These are phyloP conservation scores for Tetracladium marchalianum DNA, from an alignment of 495 filamentous ascomycete genomes.

Conservation along the genomic window DNA sequence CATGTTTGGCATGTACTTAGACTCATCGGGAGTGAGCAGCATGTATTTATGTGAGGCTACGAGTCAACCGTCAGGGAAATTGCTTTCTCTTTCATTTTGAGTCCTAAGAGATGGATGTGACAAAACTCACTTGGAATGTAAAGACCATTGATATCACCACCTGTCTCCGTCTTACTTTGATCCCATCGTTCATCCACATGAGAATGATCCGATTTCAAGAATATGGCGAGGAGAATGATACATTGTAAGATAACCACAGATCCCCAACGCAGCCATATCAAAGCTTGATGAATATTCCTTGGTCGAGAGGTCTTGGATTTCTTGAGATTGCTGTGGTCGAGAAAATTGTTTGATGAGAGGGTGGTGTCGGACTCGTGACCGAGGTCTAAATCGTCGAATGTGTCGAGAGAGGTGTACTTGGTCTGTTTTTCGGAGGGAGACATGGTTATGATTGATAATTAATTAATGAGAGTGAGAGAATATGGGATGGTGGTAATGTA, in stretches of 20 bases:
- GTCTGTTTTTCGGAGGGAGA: slow-evolving; percentile 1
- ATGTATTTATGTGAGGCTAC: slow-evolving; percentile 19
- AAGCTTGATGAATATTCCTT: background rate
- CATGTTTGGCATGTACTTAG: slow-evolving; percentile 23
- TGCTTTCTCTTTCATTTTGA: background rate
- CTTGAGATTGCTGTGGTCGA: background rate
- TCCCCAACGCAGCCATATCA: slow-evolving; percentile 13
- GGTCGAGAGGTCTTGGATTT: background rate
- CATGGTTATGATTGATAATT: too few relatives aligned
- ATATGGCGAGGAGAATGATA: slow-evolving; percentile 7
- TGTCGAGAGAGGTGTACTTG: background rate
- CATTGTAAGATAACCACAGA: slow-evolving; percentile 13
- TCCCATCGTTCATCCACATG: background rate
- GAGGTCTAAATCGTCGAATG: slow-evolving; percentile 6
- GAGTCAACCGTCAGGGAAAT: background rate
- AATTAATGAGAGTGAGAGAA: too few relatives aligned
- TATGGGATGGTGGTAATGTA: too few relatives aligned
- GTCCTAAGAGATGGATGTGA: too few relatives aligned
- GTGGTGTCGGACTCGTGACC: slow-evolving; percentile 13
- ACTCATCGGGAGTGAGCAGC: slow-evolving; percentile 18
- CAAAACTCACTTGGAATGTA: slow-evolving; percentile 22
- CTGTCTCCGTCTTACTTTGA: slow-evolving; percentile 16
- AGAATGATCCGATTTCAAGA: slow-evolving; percentile 11
- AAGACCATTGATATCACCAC: slow-evolving; percentile 22
- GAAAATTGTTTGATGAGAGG: slow-evolving; percentile 7